Evolutionary conservation across 2,329 filamentous ascomycete genomes (phyloP).

Genomic region (Claviceps citrina): DNA sequence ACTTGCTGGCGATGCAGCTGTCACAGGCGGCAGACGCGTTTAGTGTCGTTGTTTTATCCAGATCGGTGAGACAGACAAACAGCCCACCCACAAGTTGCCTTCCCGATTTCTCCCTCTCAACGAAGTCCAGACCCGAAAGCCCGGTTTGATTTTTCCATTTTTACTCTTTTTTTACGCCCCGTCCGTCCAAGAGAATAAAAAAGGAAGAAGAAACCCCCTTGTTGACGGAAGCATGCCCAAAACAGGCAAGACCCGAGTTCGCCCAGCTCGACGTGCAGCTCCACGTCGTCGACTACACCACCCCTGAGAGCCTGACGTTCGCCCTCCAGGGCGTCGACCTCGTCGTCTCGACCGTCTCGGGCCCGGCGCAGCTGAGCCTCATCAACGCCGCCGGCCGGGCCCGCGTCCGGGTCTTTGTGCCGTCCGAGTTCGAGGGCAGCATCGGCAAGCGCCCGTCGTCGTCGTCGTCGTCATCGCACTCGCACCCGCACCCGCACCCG

Average conservation of each 20-base stretch:
- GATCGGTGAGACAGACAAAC: constrained; percentile 25
- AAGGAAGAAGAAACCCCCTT: too few species aligned
- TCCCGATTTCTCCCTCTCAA: too few species aligned
- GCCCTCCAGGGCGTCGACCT: constrained; percentile 57
- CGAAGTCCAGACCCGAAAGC: too few species aligned
- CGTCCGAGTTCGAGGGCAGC: constrained; percentile 59
- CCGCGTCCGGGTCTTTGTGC: constrained; percentile 53
- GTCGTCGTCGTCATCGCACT: too few species aligned
- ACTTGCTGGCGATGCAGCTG: constrained; percentile 36
- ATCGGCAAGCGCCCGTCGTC: constrained; percentile 36
- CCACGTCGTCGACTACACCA: constrained; percentile 50
- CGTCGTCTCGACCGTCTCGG: constrained; percentile 59
- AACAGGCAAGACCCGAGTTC: constrained; percentile 38
- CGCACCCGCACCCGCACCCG: too few species aligned
- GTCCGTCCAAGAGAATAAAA: too few species aligned
- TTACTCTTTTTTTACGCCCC: too few species aligned
- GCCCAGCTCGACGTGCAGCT: constrained; percentile 47
- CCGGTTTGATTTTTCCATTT: too few species aligned
- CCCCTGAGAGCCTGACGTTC: constrained; percentile 42
- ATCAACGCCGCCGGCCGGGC: constrained; percentile 55
- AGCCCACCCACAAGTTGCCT: too few species aligned
- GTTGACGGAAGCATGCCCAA: too few species aligned
- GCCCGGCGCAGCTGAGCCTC: constrained; percentile 49
- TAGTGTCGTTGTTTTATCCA: constrained; percentile 54
- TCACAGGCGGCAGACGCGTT: constrained; percentile 43